phyloP scores from a whole-genome alignment of 169 alveolate species.

The Eimeria necatrix region DNA sequence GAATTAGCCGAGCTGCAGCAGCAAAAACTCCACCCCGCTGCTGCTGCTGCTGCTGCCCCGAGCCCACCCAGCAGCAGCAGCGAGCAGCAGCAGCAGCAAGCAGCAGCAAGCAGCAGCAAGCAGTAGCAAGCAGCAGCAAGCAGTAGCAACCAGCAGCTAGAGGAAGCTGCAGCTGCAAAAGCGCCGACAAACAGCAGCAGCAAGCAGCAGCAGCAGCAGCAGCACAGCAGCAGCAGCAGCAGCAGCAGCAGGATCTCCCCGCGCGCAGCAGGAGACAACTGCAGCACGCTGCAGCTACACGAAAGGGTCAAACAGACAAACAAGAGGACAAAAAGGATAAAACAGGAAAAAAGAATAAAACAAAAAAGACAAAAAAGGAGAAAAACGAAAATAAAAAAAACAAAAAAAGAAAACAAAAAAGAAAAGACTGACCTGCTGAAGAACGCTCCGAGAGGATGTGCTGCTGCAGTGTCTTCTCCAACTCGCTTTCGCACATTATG shows the following conservation, averaged over 20 bases:
- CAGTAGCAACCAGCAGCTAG: not conserved
- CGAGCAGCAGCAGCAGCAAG: not conserved
- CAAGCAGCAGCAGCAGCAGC: conserved; percentile 39
- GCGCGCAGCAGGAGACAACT: not conserved
- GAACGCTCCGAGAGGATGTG: conserved; percentile 77
- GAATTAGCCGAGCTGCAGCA: conserved; percentile 38
- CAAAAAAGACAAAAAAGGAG: not conserved
- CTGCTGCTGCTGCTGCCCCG: not conserved
- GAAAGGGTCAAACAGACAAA: not conserved
- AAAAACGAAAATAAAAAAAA: too few relatives aligned
- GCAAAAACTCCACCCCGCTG: not conserved
- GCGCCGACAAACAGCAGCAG: not conserved
- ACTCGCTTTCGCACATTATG: conserved; percentile 83
- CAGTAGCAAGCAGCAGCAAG: not conserved
- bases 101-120: not conserved
- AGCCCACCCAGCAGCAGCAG: conserved; percentile 13
- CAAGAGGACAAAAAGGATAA: not conserved
- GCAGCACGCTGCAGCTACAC: not conserved
- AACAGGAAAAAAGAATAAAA: not conserved
- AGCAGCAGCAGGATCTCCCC: not conserved
- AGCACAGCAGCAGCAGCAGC: conserved; percentile 5
- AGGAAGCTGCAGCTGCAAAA: not conserved
- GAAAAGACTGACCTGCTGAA: conserved; percentile 3
- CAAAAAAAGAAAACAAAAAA: not conserved
- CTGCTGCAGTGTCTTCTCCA: conserved; percentile 84